phyloP scores from a whole-genome alignment of 495 filamentous ascomycete genomes.

The Talaromyces nanjingensis region DNA sequence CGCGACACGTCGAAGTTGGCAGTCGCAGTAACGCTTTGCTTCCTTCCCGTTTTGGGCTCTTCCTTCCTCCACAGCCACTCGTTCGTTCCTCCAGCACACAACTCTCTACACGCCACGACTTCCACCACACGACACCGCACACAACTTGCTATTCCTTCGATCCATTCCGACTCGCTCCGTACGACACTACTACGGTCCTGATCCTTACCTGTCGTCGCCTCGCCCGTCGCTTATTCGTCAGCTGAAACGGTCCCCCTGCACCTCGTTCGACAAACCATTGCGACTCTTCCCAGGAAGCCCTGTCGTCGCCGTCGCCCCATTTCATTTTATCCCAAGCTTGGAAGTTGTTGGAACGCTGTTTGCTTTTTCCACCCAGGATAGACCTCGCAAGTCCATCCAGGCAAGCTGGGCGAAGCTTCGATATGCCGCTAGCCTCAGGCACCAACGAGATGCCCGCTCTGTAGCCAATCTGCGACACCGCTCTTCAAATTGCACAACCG shows the following conservation, averaged over 20 bases:
- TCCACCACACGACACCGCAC: not conserved
- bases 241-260: not conserved
- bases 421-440: conserved; percentile 10
- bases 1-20: not conserved
- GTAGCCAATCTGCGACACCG: conserved; percentile 13
- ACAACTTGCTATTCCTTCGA: not conserved
- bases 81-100: not conserved
- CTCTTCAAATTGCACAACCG: not conserved
- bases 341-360: not conserved
- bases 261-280: not conserved
- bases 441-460: conserved; percentile 11
- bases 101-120: not conserved
- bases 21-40: not conserved
- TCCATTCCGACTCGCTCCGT: not conserved
- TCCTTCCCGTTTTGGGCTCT: not conserved
- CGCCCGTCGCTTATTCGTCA: not conserved
- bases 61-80: conserved; percentile 3
- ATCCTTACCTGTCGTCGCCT: not conserved
- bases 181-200: too few relatives aligned
- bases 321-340: not conserved
- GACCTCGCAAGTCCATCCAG: conserved; percentile 1
- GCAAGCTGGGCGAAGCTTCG: conserved; percentile 7
- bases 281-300: not conserved
- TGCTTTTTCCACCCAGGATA: not conserved
- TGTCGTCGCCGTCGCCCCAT: not conserved